Conservation (phyloP, 768 basidiomycete species). For the Suillus fuscotomentosus region DNA sequence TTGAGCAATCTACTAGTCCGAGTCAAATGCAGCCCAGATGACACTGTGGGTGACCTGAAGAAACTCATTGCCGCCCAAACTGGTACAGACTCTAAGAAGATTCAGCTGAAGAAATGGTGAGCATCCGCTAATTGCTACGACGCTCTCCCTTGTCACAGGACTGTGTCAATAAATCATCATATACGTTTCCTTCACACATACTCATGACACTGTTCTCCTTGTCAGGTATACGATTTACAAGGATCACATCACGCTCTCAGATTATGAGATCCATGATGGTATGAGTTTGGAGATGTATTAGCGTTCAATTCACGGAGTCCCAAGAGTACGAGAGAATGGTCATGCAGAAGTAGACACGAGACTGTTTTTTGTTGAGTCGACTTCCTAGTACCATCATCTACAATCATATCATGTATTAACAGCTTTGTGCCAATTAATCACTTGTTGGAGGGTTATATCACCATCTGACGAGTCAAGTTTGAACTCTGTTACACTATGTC, state of each 20-base stretch:
- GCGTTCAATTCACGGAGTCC: background rate
- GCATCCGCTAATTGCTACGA: slow-evolving; percentile 17
- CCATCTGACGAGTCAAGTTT: background rate
- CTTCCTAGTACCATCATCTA: background rate
- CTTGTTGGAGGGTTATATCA: background rate
- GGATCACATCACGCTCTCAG: slow-evolving; percentile 90
- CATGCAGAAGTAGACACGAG: background rate
- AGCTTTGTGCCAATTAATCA: background rate
- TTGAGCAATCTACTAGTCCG: slow-evolving; percentile 57
- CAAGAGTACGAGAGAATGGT: background rate
- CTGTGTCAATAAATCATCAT: background rate
- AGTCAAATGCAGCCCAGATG: slow-evolving; percentile 92
- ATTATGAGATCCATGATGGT: slow-evolving; percentile 92
- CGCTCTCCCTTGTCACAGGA: background rate
- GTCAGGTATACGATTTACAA: slow-evolving; percentile 92
- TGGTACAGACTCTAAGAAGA: slow-evolving; percentile 83
- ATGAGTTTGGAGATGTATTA: slow-evolving; percentile 95
- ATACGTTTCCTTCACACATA: background rate
- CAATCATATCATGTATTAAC: background rate
- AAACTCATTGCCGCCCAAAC: slow-evolving; percentile 96
- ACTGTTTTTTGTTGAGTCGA: background rate
- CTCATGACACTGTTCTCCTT: background rate
- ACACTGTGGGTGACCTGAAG: slow-evolving; percentile 97
- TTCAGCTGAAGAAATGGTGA: slow-evolving; percentile 95
- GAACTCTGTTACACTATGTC: background rate